These are phyloP conservation scores for Russula griseocarnosa DNA, from an alignment of 768 basidiomycete species.

Conservation along the genomic window DNA sequence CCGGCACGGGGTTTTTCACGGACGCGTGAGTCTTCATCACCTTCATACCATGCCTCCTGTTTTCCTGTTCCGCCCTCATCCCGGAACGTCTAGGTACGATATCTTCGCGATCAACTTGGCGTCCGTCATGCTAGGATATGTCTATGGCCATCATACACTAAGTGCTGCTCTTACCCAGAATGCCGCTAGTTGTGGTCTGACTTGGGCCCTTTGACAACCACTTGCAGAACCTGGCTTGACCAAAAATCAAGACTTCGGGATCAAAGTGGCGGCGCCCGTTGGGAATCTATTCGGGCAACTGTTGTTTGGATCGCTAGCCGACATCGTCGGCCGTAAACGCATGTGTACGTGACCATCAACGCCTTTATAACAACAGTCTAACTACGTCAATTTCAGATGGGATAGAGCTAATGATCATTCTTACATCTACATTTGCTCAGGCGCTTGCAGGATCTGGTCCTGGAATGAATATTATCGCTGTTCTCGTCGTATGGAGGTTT, in stretches of 20 bases:
- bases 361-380: neutral
- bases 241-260: conserved; percentile 34
- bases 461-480: conserved; percentile 69
- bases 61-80: neutral
- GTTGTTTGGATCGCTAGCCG: conserved; percentile 44
- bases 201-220: neutral
- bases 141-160: conserved; percentile 50
- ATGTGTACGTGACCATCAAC: conserved; percentile 52
- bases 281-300: conserved; percentile 43
- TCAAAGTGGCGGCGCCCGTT: conserved; percentile 42
- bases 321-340: conserved; percentile 40
- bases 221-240: neutral
- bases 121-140: conserved; percentile 75
- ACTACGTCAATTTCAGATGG: conserved; percentile 44
- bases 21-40: conserved; percentile 52
- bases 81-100: conserved; percentile 51
- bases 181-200: neutral
- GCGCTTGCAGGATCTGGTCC: conserved; percentile 68
- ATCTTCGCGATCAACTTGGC: conserved; percentile 89
- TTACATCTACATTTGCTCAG: conserved; percentile 73
- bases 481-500: conserved; percentile 79
- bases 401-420: conserved; percentile 75
- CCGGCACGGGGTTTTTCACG: conserved; percentile 89
- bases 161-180: conserved; percentile 4
- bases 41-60: neutral